phyloP scores from a whole-genome alignment of 1,284 basidiomycete genomes.

The Austropuccinia psidii region DNA sequence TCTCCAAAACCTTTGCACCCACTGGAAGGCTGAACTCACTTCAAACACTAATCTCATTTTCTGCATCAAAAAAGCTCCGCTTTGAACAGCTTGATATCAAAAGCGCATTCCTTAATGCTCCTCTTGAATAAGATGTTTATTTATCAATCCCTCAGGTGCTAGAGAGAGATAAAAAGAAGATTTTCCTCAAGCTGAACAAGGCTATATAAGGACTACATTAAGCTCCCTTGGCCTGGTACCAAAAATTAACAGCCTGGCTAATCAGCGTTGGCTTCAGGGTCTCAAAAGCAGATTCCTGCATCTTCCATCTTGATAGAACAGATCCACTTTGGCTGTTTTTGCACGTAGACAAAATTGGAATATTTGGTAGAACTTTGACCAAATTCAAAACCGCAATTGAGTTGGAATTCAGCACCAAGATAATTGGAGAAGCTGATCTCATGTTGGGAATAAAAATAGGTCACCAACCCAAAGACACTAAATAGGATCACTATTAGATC shows the following conservation, averaged over 20 bases:
- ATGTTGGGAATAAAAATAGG: background rate
- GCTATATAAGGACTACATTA: background rate
- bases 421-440: background rate
- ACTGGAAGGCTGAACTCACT: background rate
- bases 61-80: background rate
- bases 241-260: background rate
- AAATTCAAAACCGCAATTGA: background rate
- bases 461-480: constrained; percentile 1
- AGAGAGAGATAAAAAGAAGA: background rate
- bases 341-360: background rate
- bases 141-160: background rate
- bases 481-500: background rate
- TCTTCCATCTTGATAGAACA: background rate
- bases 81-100: background rate
- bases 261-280: background rate
- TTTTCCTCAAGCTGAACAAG: background rate
- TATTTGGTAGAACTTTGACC: background rate
- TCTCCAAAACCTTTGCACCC: background rate
- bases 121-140: background rate
- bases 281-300: background rate
- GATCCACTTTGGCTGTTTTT: background rate
- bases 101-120: background rate
- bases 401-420: background rate
- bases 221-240: background rate
- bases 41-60: background rate